phyloP scores from a whole-genome alignment of 495 filamentous ascomycete species.

The Cetradonia linearis region DNA sequence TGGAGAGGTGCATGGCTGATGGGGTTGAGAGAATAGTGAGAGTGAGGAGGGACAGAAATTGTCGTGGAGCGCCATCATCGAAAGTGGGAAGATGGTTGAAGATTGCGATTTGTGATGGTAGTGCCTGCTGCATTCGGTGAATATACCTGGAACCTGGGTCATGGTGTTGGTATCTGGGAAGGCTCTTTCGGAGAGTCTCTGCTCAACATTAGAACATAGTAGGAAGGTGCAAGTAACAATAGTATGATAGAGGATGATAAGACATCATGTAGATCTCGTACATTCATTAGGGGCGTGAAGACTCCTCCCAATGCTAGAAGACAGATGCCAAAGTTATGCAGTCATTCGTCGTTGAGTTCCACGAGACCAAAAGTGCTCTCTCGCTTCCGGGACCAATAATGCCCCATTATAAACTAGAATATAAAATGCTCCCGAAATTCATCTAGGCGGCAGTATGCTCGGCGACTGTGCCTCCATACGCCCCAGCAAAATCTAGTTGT shows the following conservation, averaged over 20 bases:
- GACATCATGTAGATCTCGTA: not conserved
- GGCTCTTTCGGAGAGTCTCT: not conserved
- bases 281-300: not conserved
- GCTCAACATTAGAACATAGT: not conserved
- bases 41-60: not conserved
- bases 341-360: not conserved
- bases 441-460: slow-evolving; percentile 10
- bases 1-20: not conserved
- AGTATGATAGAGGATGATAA: not conserved
- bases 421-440: not conserved
- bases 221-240: not conserved
- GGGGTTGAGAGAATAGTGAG: not conserved
- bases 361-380: not conserved
- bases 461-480: slow-evolving; percentile 32
- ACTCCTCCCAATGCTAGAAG: not conserved
- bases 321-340: not conserved
- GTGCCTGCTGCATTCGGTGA: not conserved
- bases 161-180: not conserved
- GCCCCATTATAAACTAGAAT: not conserved
- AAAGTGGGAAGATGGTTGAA: not conserved
- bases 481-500: slow-evolving; percentile 42
- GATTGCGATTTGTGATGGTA: not conserved
- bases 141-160: not conserved
- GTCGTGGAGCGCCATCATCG: not conserved
- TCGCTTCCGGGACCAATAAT: not conserved